Base-by-base conservation (phyloP, 768 basidiomycete genomes). In the Amanita phalloides region DNA sequence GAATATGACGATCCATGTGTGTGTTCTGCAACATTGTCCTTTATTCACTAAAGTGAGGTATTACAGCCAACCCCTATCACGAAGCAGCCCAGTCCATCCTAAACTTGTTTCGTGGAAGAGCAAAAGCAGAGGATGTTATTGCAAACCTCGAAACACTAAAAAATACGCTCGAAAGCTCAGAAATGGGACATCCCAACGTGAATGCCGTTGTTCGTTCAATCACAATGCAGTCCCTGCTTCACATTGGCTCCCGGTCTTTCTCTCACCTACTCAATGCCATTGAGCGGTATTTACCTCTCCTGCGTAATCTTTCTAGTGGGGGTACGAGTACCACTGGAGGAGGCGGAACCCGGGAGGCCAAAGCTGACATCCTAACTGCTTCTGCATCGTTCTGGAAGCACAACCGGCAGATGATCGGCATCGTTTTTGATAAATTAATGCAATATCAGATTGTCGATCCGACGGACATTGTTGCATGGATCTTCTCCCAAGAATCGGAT, bases 361-460 rank as follows among this genome's bases (percentile, higher is more conserved):
- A 86, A 62, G 72, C 70, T 36, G 78, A 89, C 57, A 78, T 97
- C 55, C 75, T 97, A 11, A 72, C 73, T 11, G 77, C 83, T 2
- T 79, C 85, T 0, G 79, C 81, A 0, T 65, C 72, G 3, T 98
- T 94, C 69, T 99, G 94, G 94, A 76, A 75, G 56, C 67, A 81
- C 58, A 91, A 87, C 61, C 72, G 78, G 28, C 93, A 97, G 59
- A 90, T 93, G 82, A 73, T 93, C 44, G 75, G 77, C 13, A 93
- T 99, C 61, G 92, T 97, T 6, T 85, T 95, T 55, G 96, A 98
- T 73, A 99, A 99, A 69, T 71, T 98, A 49, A 88, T 98, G 82
- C 95, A 98, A 63, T 99, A 99, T 67, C 93, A 96, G 63, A 89
- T 98, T 52, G 86, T 98, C 37, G 93, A 97, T 59, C 91, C 94